Evolutionary conservation across 139 green algal genomes (phyloP).

Genomic region (Zygnema cylindricum): DNA sequence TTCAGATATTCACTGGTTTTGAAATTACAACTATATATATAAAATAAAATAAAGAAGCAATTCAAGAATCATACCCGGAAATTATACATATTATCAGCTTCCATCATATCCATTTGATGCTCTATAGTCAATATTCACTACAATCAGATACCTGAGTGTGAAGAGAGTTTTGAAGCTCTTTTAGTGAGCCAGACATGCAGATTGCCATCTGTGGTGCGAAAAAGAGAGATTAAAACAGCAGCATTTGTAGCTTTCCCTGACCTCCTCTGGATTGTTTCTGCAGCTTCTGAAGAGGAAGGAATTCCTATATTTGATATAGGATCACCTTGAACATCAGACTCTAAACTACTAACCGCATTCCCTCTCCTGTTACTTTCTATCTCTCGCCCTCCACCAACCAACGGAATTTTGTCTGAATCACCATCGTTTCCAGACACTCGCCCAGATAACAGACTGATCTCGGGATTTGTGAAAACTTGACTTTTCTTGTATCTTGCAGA

Average conservation of each 20-base stretch:
- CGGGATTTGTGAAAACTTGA: too few species aligned
- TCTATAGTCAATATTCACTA: too few species aligned
- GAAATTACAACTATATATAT: neutral
- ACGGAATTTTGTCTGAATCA: too few species aligned
- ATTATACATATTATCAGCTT: neutral
- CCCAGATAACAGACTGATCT: too few species aligned
- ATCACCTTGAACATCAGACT: neutral
- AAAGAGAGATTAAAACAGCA: conserved; percentile 59
- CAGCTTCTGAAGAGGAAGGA: neutral
- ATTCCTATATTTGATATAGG: conserved; percentile 6
- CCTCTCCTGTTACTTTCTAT: neutral
- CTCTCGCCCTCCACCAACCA: neutral
- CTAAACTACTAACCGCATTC: neutral
- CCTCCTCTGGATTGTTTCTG: neutral
- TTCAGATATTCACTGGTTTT: too few species aligned
- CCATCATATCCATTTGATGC: too few species aligned
- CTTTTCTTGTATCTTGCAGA: too few species aligned
- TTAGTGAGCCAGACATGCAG: conserved; percentile 57
- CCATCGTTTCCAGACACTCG: too few species aligned
- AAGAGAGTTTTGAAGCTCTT: conserved; percentile 23
- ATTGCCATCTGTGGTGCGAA: conserved; percentile 24
- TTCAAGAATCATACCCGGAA: too few species aligned
- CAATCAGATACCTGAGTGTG: conserved; percentile 59
- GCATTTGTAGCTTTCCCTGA: conserved; percentile 28
- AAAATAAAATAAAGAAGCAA: neutral